A percentile compares a stretch with the other conserved stretches of the same genome.
phyloP scores from a whole-genome alignment of 176 grass and related monocot genomes.

The Hordeum marinum region DNA sequence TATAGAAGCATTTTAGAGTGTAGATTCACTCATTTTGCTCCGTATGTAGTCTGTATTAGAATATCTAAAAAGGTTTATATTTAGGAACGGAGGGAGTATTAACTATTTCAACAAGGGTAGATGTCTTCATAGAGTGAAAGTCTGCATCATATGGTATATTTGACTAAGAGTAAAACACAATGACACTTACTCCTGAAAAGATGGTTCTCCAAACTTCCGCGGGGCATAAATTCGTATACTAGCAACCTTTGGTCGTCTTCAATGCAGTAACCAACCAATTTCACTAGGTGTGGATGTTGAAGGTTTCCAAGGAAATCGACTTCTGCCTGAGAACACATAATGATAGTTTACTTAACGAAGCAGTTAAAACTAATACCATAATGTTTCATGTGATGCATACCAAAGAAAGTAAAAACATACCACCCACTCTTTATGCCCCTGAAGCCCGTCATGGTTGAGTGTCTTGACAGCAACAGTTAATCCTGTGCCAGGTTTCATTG shows the following conservation, averaged over 20 bases:
- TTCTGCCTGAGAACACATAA: slow-evolving; percentile 59
- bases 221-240: slow-evolving; percentile 97
- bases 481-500: slow-evolving; percentile 94
- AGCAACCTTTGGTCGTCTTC: slow-evolving; percentile 99
- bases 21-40: too few relatives aligned
- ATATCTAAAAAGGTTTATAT: too few relatives aligned
- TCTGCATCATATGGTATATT: neutral
- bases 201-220: slow-evolving; percentile 99
- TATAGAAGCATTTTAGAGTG: too few relatives aligned
- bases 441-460: slow-evolving; percentile 97
- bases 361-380: slow-evolving; percentile 20
- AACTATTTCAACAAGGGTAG: neutral
- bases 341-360: slow-evolving; percentile 14
- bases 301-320: slow-evolving; percentile 99
- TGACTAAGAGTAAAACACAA: neutral
- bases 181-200: slow-evolving; percentile 87
- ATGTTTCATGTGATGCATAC: neutral
- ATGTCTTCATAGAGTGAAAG: neutral
- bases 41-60: too few relatives aligned
- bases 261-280: slow-evolving; percentile 96
- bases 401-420: slow-evolving; percentile 50
- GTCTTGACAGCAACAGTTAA: slow-evolving; percentile 97
- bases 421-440: slow-evolving; percentile 99
- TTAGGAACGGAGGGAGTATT: neutral
- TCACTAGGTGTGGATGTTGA: slow-evolving; percentile 94